These are phyloP conservation scores for Tuctoria greenei DNA, from an alignment of 176 grass and related monocot species.

Conservation along the genomic window DNA sequence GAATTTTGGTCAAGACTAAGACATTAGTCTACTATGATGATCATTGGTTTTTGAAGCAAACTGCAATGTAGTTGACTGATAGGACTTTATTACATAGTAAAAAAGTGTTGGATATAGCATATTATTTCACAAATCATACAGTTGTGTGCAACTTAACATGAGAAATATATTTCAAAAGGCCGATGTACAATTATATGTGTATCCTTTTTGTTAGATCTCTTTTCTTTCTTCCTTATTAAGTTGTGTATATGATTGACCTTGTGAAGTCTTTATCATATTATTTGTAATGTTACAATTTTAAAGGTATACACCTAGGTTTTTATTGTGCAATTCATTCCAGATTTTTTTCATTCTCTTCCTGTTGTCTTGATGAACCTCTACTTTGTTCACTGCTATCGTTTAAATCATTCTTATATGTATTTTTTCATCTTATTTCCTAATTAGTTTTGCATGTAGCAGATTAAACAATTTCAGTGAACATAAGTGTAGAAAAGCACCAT, in stretches of 20 bases:
- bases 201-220: neutral
- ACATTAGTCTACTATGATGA: neutral
- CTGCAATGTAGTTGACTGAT: neutral
- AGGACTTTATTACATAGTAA: neutral
- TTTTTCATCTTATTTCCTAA: neutral
- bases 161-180: neutral
- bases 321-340: neutral
- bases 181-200: neutral
- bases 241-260: slow-evolving; percentile 3
- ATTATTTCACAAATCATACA: neutral
- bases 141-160: neutral
- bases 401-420: neutral
- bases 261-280: neutral
- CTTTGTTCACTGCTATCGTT: neutral
- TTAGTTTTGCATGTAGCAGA: neutral
- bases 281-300: neutral
- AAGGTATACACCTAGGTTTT: neutral
- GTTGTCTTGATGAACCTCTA: neutral
- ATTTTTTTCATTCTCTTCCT: neutral
- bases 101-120: neutral
- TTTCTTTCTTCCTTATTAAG: neutral
- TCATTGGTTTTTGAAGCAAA: neutral
- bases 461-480: slow-evolving; percentile 2
- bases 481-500: slow-evolving; percentile 22
- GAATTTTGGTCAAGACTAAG: neutral